Percentiles rank a stretch among this genome's conserved stretches.
These are phyloP conservation scores for Aspergillus brasiliensis DNA, from an alignment of 2,329 filamentous ascomycete species.

Conservation along the genomic window DNA sequence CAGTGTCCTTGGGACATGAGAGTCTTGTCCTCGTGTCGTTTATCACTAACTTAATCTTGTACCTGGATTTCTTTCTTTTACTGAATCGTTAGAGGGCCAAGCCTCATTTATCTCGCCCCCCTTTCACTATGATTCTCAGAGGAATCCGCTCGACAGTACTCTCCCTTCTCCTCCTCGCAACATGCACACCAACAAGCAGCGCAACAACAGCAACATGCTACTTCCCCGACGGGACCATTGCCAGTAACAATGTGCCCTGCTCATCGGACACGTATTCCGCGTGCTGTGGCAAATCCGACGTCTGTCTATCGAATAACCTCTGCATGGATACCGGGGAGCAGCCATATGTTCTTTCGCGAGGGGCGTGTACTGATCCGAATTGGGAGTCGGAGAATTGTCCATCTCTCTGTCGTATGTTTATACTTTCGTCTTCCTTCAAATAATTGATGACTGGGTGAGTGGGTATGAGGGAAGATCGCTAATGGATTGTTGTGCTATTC, in stretches of 20 bases:
- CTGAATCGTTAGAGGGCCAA: no score
- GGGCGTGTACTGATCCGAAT: constrained; percentile 30
- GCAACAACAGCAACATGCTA: constrained; percentile 25
- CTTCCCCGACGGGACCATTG: constrained; percentile 27
- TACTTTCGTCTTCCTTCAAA: no score
- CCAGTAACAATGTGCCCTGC: constrained; percentile 27
- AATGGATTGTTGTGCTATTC: neutral
- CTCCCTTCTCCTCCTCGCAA: neutral
- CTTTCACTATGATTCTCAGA: neutral
- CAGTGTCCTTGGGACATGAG: no score
- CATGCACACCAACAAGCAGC: neutral
- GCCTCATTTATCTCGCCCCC: neutral
- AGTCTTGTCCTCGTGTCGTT: no score
- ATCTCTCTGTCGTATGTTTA: constrained; percentile 25
- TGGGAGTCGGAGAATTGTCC: constrained; percentile 30
- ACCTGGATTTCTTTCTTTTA: no score
- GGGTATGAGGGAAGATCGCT: no score
- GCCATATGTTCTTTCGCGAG: constrained; percentile 30
- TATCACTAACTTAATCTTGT: no score
- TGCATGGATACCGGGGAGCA: constrained; percentile 28
- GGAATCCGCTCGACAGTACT: neutral
- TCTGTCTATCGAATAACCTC: constrained; percentile 33
- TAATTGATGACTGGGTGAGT: neutral
- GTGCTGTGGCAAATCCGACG: constrained; percentile 27
- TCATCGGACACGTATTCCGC: constrained; percentile 25